These are phyloP conservation scores for Oryza coarctata DNA, from an alignment of 176 grass and related monocot species.

Conservation along the genomic window DNA sequence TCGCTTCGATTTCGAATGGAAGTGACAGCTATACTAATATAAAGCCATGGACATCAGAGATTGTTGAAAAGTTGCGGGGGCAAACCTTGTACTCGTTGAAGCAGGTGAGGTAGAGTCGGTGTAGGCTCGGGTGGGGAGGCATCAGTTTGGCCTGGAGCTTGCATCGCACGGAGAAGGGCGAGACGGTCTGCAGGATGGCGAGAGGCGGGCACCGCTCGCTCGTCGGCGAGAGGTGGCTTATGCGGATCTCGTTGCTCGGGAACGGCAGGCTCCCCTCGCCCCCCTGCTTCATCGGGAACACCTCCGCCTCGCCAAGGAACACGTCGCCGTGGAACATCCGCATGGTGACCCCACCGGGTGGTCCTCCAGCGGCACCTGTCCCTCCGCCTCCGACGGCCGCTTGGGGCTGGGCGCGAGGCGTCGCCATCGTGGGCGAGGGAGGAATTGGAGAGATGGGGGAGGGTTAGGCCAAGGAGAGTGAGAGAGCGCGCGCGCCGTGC, in stretches of 20 bases:
- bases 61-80: not conserved
- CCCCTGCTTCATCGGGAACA: constrained; percentile 48
- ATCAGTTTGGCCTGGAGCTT: constrained; percentile 72
- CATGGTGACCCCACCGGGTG: constrained; percentile 44
- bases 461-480: not conserved
- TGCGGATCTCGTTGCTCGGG: constrained; percentile 80
- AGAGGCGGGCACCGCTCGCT: constrained; percentile 90
- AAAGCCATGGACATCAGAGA: not conserved
- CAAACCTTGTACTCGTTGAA: constrained; percentile 82
- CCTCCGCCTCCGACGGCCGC: not conserved
- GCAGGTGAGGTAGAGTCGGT: constrained; percentile 66
- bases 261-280: constrained; percentile 46
- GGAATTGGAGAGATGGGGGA: not conserved
- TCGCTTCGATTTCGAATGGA: constrained; percentile 25
- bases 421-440: constrained; percentile 33
- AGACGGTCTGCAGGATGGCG: constrained; percentile 82
- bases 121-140: constrained; percentile 50
- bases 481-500: constrained; percentile 32
- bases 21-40: not conserved
- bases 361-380: not conserved
- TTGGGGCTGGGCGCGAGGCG: constrained; percentile 30
- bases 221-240: constrained; percentile 73
- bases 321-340: constrained; percentile 77
- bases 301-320: constrained; percentile 75
- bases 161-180: constrained; percentile 86